phyloP scores from a whole-genome alignment of 1,284 basidiomycete genomes.

The Retiboletus flavoniger region DNA sequence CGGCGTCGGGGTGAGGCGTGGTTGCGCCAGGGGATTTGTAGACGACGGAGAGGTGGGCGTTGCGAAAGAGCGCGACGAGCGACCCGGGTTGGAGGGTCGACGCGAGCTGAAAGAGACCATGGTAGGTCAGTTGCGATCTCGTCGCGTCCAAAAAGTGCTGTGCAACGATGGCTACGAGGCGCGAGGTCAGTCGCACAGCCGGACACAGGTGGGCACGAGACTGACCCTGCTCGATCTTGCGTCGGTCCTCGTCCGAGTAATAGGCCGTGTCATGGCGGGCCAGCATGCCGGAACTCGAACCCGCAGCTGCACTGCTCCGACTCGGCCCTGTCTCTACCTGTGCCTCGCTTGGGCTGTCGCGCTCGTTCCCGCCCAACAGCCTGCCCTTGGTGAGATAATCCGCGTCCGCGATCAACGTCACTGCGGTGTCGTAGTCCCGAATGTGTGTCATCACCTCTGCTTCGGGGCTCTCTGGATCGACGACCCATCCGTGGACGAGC shows the following conservation, averaged over 20 bases:
- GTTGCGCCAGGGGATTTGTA: constrained; percentile 51
- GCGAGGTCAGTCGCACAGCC: too few relatives aligned
- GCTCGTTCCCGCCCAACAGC: constrained; percentile 39
- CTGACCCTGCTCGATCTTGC: constrained; percentile 67
- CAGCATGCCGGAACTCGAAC: constrained; percentile 7
- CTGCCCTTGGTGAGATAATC: constrained; percentile 68
- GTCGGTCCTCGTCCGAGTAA: constrained; percentile 47
- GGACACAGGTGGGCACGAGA: not conserved
- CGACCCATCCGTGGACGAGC: constrained; percentile 91
- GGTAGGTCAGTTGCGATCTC: constrained; percentile 83
- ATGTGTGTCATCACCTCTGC: constrained; percentile 51
- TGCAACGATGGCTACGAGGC: constrained; percentile 57
- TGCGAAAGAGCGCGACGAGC: constrained; percentile 82
- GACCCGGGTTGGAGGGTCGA: constrained; percentile 52
- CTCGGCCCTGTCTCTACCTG: constrained; percentile 12
- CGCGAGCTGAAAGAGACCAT: constrained; percentile 72
- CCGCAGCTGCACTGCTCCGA: constrained; percentile 23
- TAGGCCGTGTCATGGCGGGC: not conserved
- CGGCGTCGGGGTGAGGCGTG: not conserved
- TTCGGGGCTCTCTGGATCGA: constrained; percentile 69
- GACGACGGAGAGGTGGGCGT: constrained; percentile 84
- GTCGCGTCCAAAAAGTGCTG: constrained; percentile 71
- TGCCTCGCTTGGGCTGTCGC: constrained; percentile 20
- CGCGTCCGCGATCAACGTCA: constrained; percentile 72
- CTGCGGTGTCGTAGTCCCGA: constrained; percentile 69